Percentiles rank a stretch among this genome's conserved stretches.
These are phyloP conservation scores for Symbiodinium natans DNA, from an alignment of 73 alveolate species.

Conservation along the genomic window DNA sequence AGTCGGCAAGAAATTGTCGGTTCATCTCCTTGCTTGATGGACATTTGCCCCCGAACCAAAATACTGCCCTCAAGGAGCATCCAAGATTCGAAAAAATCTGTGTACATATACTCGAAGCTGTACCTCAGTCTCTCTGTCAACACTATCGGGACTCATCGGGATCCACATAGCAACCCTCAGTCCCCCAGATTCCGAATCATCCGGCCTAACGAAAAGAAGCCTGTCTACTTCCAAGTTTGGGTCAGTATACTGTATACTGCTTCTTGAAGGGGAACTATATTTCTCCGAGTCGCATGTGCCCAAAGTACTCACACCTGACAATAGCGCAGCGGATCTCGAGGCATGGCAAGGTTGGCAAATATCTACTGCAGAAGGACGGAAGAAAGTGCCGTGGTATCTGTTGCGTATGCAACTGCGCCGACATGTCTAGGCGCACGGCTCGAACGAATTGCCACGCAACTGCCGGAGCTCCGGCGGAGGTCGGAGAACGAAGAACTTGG, in stretches of 20 bases:
- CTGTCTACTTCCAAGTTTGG: too few species aligned
- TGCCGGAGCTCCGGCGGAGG: slow-evolving; percentile 81
- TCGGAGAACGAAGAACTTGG: slow-evolving; percentile 65
- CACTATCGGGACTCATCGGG: neutral
- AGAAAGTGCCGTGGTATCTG: neutral
- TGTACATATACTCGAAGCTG: slow-evolving; percentile 82
- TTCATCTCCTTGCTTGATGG: slow-evolving; percentile 34
- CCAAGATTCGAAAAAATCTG: slow-evolving; percentile 61
- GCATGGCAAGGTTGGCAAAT: neutral
- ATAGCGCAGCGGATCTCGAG: neutral
- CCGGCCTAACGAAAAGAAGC: too few species aligned
- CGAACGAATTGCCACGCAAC: slow-evolving; percentile 49
- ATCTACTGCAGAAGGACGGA: neutral
- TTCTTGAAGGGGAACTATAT: too few species aligned
- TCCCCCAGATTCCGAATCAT: too few species aligned
- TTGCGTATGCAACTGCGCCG: too few species aligned
- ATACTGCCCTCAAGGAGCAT: neutral
- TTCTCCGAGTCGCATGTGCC: slow-evolving; percentile 79
- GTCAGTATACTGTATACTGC: too few species aligned
- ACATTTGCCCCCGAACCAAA: too few species aligned
- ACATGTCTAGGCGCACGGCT: neutral
- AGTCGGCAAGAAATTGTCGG: slow-evolving; percentile 38
- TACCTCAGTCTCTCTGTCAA: neutral
- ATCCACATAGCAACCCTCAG: too few species aligned
- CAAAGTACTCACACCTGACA: slow-evolving; percentile 63